Evolutionary conservation across 179 eudicot species (phyloP), one percentile per base, ranked within the genome.

Genomic region (Dionaea muscipula): DNA sequence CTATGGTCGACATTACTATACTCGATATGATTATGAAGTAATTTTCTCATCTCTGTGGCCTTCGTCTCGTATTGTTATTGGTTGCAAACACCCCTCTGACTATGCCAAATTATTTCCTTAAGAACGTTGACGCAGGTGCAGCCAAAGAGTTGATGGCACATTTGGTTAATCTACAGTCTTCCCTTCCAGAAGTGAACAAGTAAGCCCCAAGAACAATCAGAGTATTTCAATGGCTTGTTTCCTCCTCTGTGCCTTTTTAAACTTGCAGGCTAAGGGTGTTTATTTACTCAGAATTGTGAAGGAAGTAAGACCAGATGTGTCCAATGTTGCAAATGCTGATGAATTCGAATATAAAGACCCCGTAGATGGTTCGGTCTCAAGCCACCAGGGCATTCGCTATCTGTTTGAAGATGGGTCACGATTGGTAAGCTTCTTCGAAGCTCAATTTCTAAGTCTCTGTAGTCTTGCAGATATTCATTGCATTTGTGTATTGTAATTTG

Each of bases 341-440:
- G 95, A 91, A 50, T 91, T 91, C 53, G 95, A 86, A 64, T 91
- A 91, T 84, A 86, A 75, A 70, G 97, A 91, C 72, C 91, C 95
- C 10, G 97, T 86, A 55, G 97, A 91, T 75, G 84, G 97, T 62
- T 91, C 97, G 55, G 60, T 90, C 62, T 84, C 97, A 56, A 91
- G 84, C 80, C 89, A 91, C 68, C 97, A 91, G 84, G 97, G 97
- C 25, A 82, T 91, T 52, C 84, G 97, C 28, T 91, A 84, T 71
- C 70, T 91, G 61, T 91, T 90, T 74, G 94, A 80, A 73, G 97
- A 90, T 55, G 97, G 97, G 4, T 90, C 97, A 1, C 81, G 97
- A 73, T 60, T 90, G 87, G 97, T 90, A 69, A 72, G 67, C n/a
- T n/a, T n/a, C n/a, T n/a, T n/a, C n/a, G n/a, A n/a, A n/a, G n/a